Evolutionary conservation across 2,329 filamentous ascomycete species (phyloP).

Genomic region (Fusarium coicis): DNA sequence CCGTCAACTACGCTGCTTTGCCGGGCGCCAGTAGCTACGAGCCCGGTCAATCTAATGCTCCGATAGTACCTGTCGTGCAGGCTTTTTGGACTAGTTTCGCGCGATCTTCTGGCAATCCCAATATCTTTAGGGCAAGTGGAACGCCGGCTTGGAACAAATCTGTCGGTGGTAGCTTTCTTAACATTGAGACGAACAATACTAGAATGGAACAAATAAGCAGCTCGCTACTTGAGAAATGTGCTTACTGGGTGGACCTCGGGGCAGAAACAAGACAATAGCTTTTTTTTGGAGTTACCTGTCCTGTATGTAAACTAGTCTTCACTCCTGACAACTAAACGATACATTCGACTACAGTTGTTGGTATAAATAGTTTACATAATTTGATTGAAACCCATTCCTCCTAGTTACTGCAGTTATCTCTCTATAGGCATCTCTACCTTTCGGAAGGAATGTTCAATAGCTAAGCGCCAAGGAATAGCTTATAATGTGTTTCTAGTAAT

Average conservation of each 20-base stretch:
- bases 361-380: not conserved
- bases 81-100: not conserved
- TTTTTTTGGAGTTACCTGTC: not conserved
- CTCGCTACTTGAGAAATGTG: not conserved
- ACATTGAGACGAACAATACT: not conserved
- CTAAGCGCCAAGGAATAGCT: too few relatives aligned
- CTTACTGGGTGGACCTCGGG: not conserved
- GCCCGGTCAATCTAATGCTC: not conserved
- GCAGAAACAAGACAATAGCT: not conserved
- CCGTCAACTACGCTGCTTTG: not conserved
- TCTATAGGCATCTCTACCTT: too few relatives aligned
- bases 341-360: accelerated
- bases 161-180: not conserved
- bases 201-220: not conserved
- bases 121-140: not conserved
- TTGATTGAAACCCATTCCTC: accelerated
- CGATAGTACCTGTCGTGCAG: not conserved
- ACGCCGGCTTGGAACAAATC: not conserved
- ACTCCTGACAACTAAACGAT: accelerated
- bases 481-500: too few relatives aligned
- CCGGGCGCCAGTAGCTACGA: not conserved
- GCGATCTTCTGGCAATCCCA: not conserved
- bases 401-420: accelerated
- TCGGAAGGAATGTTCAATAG: too few relatives aligned
- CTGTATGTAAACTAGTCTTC: not conserved